Base-by-base conservation (phyloP, 768 basidiomycete species). In the Boletus patriciae region DNA sequence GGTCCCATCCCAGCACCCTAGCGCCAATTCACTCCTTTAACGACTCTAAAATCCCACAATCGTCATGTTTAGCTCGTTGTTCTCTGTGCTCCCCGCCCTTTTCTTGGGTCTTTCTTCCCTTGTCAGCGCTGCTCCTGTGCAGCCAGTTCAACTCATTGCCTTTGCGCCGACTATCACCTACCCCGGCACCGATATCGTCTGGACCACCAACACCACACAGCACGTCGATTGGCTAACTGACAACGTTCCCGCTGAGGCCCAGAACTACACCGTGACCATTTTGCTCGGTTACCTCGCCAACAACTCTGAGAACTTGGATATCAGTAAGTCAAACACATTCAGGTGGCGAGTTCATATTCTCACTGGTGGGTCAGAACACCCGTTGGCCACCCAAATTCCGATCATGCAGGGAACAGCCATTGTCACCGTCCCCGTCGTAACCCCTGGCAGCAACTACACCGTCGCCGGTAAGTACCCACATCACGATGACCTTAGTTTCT, bases 341-440 rank as follows among this genome's bases (percentile, higher is more conserved):
- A 18, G 1, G 11, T 29, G 23, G 19, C 36, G 11, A 23, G 11
- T 37, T 34, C n/a, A 7, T 19, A 2, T 38, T 25, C 50, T 70
- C 25, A 72, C 47, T 2, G 2, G 46, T 51, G 6, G 19, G 46
- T 27, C 57, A 90, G 88, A 76, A 1, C 44, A 78, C 34, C 87
- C 87, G 15, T 77, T 91, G 54, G 87, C 84, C 3, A 43, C 76
- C 19, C 71, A 74, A 25, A 82, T 90, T 70, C 76, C 78, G 34
- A 74, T 90, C 46, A 73, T 69, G 16, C 69, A 71, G 18, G 87
- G 86, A 21, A 62, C 69, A 18, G 80, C 81, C 10, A 33, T 74
- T 15, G 63, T 90, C 53, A 77, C 69, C 0, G 83, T 90, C 21
- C 88, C 88, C 0, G 78, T 85, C 6, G 42, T 66, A 4, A 29